A percentile compares a stretch with the other conserved stretches of the same genome.
These are phyloP conservation scores for Pythium brachiatum DNA, from an alignment of 352 stramenopile species.

Conservation along the genomic window DNA sequence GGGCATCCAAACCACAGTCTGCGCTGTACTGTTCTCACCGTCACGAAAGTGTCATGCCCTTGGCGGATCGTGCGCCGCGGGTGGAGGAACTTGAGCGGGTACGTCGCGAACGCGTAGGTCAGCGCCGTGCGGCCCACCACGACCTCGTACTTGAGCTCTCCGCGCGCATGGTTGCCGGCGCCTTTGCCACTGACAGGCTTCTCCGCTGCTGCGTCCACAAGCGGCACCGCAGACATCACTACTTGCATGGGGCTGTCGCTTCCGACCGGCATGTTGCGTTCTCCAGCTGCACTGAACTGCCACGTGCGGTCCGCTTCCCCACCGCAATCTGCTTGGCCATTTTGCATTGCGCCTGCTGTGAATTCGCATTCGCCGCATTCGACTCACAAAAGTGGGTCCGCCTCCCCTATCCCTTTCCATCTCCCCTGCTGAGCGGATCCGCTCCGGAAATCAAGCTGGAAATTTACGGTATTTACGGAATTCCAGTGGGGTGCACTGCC, in stretches of 20 bases:
- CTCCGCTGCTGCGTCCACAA: not conserved
- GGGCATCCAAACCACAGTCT: not conserved
- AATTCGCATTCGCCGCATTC: not conserved
- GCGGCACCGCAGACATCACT: not conserved
- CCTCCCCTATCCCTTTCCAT: constrained; percentile 15
- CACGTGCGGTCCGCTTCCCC: not conserved
- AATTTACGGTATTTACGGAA: no score
- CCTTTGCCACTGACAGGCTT: not conserved
- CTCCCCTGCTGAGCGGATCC: not conserved
- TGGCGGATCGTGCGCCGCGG: constrained; percentile 59
- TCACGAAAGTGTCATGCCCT: constrained; percentile 69
- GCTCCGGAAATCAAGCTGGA: not conserved
- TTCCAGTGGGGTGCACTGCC: not conserved
- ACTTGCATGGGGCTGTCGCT: not conserved
- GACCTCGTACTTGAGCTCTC: constrained; percentile 70
- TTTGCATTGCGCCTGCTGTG: not conserved
- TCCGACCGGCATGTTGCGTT: not conserved
- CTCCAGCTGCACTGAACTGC: not conserved
- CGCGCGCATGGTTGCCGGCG: constrained; percentile 22
- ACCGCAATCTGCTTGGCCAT: not conserved
- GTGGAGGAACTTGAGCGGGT: constrained; percentile 87
- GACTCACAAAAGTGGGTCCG: constrained; percentile 17
- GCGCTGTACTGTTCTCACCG: constrained; percentile 33
- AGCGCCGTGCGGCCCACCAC: constrained; percentile 56
- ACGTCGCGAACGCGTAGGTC: constrained; percentile 80